Percentiles rank a stretch among this genome's conserved stretches.
Evolutionary conservation across 352 stramenopile genomes (phyloP).

Genomic region (Achlya hypogyna): DNA sequence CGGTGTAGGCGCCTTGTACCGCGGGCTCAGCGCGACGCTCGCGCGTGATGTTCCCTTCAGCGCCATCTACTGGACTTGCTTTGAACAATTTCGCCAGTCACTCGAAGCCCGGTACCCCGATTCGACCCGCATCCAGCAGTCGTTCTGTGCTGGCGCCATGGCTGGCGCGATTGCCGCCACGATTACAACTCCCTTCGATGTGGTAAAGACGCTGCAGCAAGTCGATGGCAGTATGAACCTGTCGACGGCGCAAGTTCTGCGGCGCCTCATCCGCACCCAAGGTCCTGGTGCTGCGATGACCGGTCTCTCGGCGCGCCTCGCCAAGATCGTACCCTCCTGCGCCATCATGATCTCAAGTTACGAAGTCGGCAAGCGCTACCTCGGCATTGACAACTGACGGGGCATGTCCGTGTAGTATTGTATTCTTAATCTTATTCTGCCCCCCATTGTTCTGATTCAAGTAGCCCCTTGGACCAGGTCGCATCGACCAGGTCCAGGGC

Average conservation of each 20-base stretch:
- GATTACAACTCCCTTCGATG: slow-evolving; percentile 92
- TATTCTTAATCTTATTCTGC: not conserved
- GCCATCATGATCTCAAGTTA: slow-evolving; percentile 86
- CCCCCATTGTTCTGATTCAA: not conserved
- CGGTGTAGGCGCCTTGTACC: slow-evolving; percentile 75
- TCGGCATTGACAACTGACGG: slow-evolving; percentile 30
- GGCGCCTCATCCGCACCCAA: slow-evolving; percentile 39
- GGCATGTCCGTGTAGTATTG: not conserved
- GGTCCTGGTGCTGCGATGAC: slow-evolving; percentile 49
- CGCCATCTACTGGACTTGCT: slow-evolving; percentile 91
- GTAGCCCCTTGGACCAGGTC: too few species aligned
- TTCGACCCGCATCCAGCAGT: slow-evolving; percentile 28
- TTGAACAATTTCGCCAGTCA: slow-evolving; percentile 59
- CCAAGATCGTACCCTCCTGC: slow-evolving; percentile 62
- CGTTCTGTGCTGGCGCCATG: slow-evolving; percentile 78
- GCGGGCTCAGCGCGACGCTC: slow-evolving; percentile 85
- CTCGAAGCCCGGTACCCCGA: not conserved
- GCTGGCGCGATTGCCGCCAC: slow-evolving; percentile 83
- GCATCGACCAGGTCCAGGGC: too few species aligned
- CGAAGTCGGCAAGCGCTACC: slow-evolving; percentile 65
- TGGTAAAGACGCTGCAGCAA: slow-evolving; percentile 92
- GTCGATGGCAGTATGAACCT: slow-evolving; percentile 36
- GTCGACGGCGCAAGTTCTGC: slow-evolving; percentile 34
- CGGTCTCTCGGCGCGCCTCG: slow-evolving; percentile 50
- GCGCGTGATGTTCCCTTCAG: slow-evolving; percentile 93